A percentile compares a stretch with the other conserved stretches of the same genome.
Evolutionary conservation across 2,329 filamentous ascomycete genomes (phyloP).

Genomic region (Aotearoamyces nothofagi): DNA sequence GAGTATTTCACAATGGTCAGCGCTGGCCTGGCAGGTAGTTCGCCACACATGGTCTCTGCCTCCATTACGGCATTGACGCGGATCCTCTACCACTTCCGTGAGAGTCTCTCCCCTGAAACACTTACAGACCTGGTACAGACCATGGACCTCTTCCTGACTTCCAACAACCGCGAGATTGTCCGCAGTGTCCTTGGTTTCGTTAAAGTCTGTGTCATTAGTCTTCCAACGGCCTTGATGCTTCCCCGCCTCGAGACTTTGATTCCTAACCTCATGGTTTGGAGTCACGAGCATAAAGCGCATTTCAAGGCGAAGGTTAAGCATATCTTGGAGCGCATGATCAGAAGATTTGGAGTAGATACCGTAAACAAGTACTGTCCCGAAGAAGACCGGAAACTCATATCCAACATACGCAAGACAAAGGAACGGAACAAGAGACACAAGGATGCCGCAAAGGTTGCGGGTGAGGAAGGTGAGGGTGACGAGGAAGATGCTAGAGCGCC

Average conservation of each 20-base stretch:
- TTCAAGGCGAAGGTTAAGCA: slow-evolving; percentile 97
- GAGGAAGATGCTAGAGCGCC: slow-evolving; percentile 34
- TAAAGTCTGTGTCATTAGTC: slow-evolving; percentile 82
- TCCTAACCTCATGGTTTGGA: slow-evolving; percentile 88
- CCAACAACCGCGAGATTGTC: slow-evolving; percentile 93
- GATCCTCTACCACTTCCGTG: slow-evolving; percentile 84
- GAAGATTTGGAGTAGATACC: slow-evolving; percentile 71
- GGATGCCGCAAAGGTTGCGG: slow-evolving; percentile 45
- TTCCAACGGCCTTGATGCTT: slow-evolving; percentile 66
- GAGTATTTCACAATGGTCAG: slow-evolving; percentile 98
- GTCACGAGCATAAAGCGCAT: slow-evolving; percentile 94
- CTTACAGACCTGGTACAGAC: slow-evolving; percentile 80
- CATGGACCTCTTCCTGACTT: slow-evolving; percentile 90
- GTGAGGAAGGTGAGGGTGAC: slow-evolving; percentile 39
- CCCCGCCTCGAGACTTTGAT: slow-evolving; percentile 65
- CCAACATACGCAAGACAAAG: slow-evolving; percentile 89
- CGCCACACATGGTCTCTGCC: slow-evolving; percentile 93
- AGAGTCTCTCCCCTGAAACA: slow-evolving; percentile 49
- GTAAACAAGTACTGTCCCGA: slow-evolving; percentile 74
- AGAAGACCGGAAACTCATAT: slow-evolving; percentile 74
- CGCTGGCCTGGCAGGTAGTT: slow-evolving; percentile 80
- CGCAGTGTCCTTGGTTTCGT: slow-evolving; percentile 89
- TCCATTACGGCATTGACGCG: slow-evolving; percentile 90
- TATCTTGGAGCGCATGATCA: slow-evolving; percentile 86
- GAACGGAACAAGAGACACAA: slow-evolving; percentile 86